phyloP scores from a whole-genome alignment of 2,329 filamentous ascomycete genomes.

The Dothideomycetes sp. region DNA sequence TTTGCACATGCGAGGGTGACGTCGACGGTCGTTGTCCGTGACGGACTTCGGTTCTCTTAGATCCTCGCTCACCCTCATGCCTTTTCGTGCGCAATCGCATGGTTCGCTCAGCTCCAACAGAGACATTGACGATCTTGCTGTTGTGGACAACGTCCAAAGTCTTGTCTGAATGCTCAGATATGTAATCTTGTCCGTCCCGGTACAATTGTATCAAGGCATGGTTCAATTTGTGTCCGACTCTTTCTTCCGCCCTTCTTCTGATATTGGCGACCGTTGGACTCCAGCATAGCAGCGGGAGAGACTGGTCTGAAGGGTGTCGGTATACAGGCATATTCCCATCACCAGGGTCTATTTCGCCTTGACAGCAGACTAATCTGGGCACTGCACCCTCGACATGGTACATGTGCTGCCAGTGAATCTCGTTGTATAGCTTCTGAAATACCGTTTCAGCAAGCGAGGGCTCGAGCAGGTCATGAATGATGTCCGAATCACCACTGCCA shows the following conservation, averaged over 20 bases:
- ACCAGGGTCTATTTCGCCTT: conserved; percentile 60
- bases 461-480: conserved; percentile 63
- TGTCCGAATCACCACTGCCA: conserved; percentile 61
- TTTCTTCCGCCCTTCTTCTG: conserved; percentile 57
- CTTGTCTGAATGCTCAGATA: conserved; percentile 95
- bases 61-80: too few species aligned
- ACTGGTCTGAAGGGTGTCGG: conserved; percentile 84
- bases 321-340: conserved; percentile 84
- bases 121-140: conserved; percentile 85
- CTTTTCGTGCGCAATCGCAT: conserved; percentile 87
- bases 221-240: conserved; percentile 73
- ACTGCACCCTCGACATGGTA: conserved; percentile 85
- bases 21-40: too few species aligned
- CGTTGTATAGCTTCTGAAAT: conserved; percentile 61
- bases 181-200: conserved; percentile 79
- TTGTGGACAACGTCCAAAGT: conserved; percentile 77
- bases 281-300: conserved; percentile 67
- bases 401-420: conserved; percentile 87
- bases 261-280: conserved; percentile 63
- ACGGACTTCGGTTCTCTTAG: too few species aligned
- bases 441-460: conserved; percentile 40
- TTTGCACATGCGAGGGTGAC: too few species aligned
- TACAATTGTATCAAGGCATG: conserved; percentile 92
- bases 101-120: conserved; percentile 79
- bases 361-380: conserved; percentile 81